A percentile compares a stretch with the other conserved stretches of the same genome.
phyloP scores from a whole-genome alignment of 805 yeast species.

The Maudiozyma barnettii region DNA sequence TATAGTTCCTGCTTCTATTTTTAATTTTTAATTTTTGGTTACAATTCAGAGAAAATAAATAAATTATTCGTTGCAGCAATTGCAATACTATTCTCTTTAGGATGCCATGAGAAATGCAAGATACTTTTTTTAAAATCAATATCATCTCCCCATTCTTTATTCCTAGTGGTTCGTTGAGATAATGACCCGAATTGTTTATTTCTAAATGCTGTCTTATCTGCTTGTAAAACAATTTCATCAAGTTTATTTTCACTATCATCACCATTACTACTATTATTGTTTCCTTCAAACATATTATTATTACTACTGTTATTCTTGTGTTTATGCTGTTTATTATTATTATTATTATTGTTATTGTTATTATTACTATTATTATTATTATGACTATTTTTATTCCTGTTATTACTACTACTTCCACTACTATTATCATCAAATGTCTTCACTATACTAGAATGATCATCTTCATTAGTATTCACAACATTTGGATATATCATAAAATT shows the following conservation, averaged over 20 bases:
- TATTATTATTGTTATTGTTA: not conserved
- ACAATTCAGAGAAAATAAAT: conserved; percentile 71
- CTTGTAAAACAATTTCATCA: conserved; percentile 75
- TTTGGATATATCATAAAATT: conserved; percentile 95
- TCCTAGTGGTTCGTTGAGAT: conserved; percentile 35
- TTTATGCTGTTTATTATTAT: not conserved
- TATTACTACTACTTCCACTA: conserved; percentile 1
- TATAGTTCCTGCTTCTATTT: not conserved
- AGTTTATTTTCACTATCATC: conserved; percentile 9
- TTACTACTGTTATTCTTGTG: not conserved
- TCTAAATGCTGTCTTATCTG: conserved; percentile 95
- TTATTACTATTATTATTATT: not conserved
- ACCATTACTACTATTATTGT: conserved; percentile 6
- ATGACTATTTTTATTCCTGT: conserved; percentile 3
- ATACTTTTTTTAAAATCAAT: conserved; percentile 93
- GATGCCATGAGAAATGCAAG: conserved; percentile 97
- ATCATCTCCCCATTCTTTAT: conserved; percentile 50
- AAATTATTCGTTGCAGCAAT: conserved; percentile 96
- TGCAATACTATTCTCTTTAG: conserved; percentile 90
- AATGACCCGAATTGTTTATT: conserved; percentile 32
- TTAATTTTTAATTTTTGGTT: conserved; percentile 8
- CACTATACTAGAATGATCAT: conserved; percentile 8
- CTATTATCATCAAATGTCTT: conserved; percentile 6
- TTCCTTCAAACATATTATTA: conserved; percentile 4
- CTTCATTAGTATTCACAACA: conserved; percentile 38